phyloP scores from a whole-genome alignment of 495 filamentous ascomycete genomes.

The Penicillium fimorum region DNA sequence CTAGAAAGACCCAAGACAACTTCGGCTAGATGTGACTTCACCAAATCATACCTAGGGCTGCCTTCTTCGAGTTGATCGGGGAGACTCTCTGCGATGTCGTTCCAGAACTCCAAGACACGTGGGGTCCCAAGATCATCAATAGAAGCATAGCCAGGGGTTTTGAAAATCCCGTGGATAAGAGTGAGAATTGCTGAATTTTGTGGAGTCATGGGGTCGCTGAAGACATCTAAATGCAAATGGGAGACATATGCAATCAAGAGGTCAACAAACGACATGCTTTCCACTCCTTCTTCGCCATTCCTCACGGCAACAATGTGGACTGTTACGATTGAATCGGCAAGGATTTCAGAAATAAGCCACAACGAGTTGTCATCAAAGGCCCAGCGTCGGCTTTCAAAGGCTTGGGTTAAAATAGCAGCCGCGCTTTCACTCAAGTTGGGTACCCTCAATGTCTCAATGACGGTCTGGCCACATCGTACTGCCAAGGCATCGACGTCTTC shows the following conservation, averaged over 20 bases:
- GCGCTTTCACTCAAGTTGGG: constrained; percentile 24
- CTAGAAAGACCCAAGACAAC: constrained; percentile 40
- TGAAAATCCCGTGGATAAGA: constrained; percentile 61
- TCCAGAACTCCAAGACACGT: constrained; percentile 83
- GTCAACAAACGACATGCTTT: constrained; percentile 65
- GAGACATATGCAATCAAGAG: constrained; percentile 66
- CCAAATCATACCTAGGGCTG: constrained; percentile 23
- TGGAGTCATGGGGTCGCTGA: constrained; percentile 29
- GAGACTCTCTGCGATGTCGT: constrained; percentile 44
- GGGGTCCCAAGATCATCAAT: constrained; percentile 76
- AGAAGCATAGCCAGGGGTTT: constrained; percentile 68
- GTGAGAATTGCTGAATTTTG: constrained; percentile 42
- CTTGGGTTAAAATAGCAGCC: constrained; percentile 23
- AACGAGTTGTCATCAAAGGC: constrained; percentile 22
- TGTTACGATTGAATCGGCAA: constrained; percentile 34
- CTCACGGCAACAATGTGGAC: constrained; percentile 46
- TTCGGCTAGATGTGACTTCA: constrained; percentile 38
- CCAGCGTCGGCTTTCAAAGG: constrained; percentile 26
- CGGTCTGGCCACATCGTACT: constrained; percentile 30
- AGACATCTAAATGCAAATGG: constrained; percentile 31
- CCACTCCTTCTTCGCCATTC: constrained; percentile 60
- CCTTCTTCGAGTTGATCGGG: constrained; percentile 33
- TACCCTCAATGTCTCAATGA: constrained; percentile 31
- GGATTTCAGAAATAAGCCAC: constrained; percentile 32
- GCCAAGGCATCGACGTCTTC: constrained; percentile 29